A percentile compares a stretch with the other conserved stretches of the same genome.
Conservation (phyloP, 192 early-diverging fungal genomes). For the Gamsiella multidivaricata region DNA sequence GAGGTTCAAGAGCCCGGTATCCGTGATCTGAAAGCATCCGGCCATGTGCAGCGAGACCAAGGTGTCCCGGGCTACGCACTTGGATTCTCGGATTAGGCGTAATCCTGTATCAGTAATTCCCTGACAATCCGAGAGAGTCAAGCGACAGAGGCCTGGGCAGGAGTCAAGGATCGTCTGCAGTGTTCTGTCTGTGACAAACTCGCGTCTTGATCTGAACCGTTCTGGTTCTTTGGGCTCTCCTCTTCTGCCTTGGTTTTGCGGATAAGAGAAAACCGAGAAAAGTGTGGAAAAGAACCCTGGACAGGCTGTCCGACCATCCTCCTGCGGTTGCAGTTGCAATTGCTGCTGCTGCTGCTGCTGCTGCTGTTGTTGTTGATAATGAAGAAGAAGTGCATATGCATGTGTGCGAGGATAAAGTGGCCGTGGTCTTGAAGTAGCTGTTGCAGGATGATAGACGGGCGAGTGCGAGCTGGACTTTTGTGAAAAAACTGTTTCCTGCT, state of each 20-base stretch:
- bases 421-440: not conserved
- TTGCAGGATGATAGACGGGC: conserved; percentile 1
- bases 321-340: not conserved
- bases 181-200: conserved; percentile 51
- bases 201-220: conserved; percentile 25
- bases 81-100: conserved; percentile 6
- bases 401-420: not conserved
- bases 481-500: conserved; percentile 26
- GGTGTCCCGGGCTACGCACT: conserved; percentile 13
- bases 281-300: conserved; percentile 17
- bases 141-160: conserved; percentile 52
- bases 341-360: not conserved
- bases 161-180: conserved; percentile 38
- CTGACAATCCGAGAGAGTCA: conserved; percentile 52
- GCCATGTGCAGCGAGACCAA: conserved; percentile 41
- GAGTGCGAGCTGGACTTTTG: conserved; percentile 23
- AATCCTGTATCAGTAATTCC: conserved; percentile 42
- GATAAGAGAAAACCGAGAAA: not conserved
- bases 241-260: not conserved
- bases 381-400: not conserved
- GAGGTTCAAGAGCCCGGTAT: conserved; percentile 45
- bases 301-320: not conserved
- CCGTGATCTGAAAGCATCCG: conserved; percentile 40
- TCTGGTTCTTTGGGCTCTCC: not conserved
- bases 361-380: not conserved